A percentile compares a stretch with the other conserved stretches of the same genome.
Conservation (phyloP, 257 asterid genomes). For the Capsicum baccatum region DNA sequence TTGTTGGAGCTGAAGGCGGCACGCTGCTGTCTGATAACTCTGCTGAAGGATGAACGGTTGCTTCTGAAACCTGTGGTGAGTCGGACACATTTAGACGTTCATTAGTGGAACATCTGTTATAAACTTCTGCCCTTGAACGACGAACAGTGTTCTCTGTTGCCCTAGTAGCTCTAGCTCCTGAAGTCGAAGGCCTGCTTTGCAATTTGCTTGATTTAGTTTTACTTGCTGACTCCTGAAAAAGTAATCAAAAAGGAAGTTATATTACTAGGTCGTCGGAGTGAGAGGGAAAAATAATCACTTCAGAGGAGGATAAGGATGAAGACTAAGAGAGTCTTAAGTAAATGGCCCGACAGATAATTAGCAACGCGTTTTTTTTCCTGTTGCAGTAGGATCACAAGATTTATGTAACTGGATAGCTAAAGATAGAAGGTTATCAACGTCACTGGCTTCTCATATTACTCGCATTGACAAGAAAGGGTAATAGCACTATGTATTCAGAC, state of each 20-base stretch:
- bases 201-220: conserved; percentile 40
- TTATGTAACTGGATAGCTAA: no score
- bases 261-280: neutral
- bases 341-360: no score
- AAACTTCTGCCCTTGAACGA: conserved; percentile 32
- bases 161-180: conserved; percentile 36
- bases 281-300: neutral
- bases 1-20: conserved; percentile 45
- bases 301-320: neutral
- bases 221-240: conserved; percentile 44
- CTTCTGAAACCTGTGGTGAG: conserved; percentile 42
- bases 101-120: conserved; percentile 21
- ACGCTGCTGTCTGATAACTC: conserved; percentile 51
- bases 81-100: conserved; percentile 27
- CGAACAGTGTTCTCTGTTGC: conserved; percentile 27
- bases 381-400: no score
- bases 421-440: no score
- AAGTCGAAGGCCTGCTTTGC: conserved; percentile 37
- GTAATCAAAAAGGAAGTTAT: neutral
- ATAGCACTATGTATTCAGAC: neutral
- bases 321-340: no score
- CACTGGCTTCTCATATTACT: no score
- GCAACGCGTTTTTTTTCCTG: no score
- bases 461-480: neutral
- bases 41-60: conserved; percentile 49